Conservation (phyloP, 805 yeast species). For the Pichia heedii region DNA sequence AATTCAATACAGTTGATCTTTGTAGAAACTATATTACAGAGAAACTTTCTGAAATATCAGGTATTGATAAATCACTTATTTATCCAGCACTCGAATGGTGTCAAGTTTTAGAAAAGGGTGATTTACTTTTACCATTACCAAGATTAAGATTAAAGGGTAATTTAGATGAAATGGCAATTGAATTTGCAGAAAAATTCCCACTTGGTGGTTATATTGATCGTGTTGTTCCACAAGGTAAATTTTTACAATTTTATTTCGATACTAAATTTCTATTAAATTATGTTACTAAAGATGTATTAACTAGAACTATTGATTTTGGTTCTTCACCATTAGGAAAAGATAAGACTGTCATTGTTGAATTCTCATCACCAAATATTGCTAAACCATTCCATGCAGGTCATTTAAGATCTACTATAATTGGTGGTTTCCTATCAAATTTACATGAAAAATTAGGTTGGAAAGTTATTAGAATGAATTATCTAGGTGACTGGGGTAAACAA, state of each 20-base stretch:
- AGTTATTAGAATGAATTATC: slow-evolving; percentile 85
- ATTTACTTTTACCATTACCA: slow-evolving; percentile 85
- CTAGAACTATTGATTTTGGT: slow-evolving; percentile 59
- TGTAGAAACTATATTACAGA: slow-evolving; percentile 83
- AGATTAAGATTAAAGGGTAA: slow-evolving; percentile 80
- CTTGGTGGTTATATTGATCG: slow-evolving; percentile 57
- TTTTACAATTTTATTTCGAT: slow-evolving; percentile 80
- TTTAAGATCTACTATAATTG: slow-evolving; percentile 93
- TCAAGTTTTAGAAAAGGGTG: slow-evolving; percentile 81
- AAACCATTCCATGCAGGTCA: slow-evolving; percentile 99
- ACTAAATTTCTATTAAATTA: slow-evolving; percentile 56
- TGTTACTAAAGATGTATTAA: slow-evolving; percentile 62
- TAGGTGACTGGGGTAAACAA: slow-evolving; percentile 99
- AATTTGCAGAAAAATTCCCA: slow-evolving; percentile 75
- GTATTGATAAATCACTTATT: slow-evolving; percentile 60
- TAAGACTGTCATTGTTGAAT: slow-evolving; percentile 73
- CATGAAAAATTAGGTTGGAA: slow-evolving; percentile 89
- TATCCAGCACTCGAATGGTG: slow-evolving; percentile 87
- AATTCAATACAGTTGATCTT: slow-evolving; percentile 72
- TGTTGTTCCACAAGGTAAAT: slow-evolving; percentile 81
- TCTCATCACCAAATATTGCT: slow-evolving; percentile 97
- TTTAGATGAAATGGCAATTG: slow-evolving; percentile 62
- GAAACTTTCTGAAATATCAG: slow-evolving; percentile 65
- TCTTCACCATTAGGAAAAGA: slow-evolving; percentile 61
- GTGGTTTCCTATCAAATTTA: slow-evolving; percentile 86